Evolutionary conservation across 2,329 filamentous ascomycete genomes (phyloP).

Genomic region (Botrytis cinerea): DNA sequence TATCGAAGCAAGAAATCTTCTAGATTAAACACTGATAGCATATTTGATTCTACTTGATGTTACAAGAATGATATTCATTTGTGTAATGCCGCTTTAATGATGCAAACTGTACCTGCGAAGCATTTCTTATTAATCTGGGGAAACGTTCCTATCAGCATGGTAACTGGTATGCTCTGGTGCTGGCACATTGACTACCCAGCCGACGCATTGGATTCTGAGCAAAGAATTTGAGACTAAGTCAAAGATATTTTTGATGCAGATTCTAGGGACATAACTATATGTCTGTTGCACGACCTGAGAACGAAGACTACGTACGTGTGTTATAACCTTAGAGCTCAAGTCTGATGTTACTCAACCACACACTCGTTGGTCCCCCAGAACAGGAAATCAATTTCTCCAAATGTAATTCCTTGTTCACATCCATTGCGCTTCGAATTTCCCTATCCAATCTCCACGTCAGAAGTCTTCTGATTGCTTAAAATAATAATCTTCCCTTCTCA

Average conservation of each 20-base stretch:
- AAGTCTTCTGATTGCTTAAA: background rate
- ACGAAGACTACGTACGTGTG: background rate
- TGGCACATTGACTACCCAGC: background rate
- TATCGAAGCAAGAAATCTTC: background rate
- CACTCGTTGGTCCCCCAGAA: background rate
- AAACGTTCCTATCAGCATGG: background rate
- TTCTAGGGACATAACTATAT: background rate
- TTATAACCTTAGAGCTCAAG: background rate
- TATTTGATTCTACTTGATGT: background rate
- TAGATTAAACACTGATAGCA: background rate
- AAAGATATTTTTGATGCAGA: background rate
- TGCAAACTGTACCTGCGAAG: background rate
- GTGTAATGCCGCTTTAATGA: background rate
- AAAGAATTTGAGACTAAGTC: background rate
- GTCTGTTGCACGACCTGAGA: background rate
- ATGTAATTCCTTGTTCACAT: background rate
- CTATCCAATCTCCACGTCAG: background rate
- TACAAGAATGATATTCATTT: background rate
- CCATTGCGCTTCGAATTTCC: fast-evolving
- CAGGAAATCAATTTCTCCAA: background rate
- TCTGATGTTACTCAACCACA: background rate
- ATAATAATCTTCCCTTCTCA: background rate
- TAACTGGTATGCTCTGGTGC: background rate
- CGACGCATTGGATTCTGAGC: too few species aligned
- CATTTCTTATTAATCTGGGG: background rate